A percentile compares a stretch with the other conserved stretches of the same genome.
These are phyloP conservation scores for Mychonastes homosphaera DNA, from an alignment of 139 green algal species.

Conservation along the genomic window DNA sequence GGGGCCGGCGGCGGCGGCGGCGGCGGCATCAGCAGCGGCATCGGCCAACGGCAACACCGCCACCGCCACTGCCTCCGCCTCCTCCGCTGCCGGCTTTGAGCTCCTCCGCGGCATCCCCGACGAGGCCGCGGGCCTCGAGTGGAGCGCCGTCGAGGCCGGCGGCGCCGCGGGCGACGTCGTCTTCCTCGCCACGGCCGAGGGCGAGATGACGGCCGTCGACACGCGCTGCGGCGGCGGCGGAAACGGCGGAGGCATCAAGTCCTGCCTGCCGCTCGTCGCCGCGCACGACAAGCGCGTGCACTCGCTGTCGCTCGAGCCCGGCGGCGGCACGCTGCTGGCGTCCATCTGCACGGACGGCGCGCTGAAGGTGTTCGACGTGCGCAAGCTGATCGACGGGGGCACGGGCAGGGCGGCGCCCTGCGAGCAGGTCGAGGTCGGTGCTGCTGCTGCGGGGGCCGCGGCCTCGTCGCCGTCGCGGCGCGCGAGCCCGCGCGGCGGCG, in stretches of 20 bases:
- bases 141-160: slow-evolving; percentile 9
- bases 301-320: not conserved
- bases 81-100: slow-evolving; percentile 6
- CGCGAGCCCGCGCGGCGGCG: slow-evolving; percentile 40
- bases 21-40: not conserved
- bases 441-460: not conserved
- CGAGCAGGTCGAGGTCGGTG: not conserved
- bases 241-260: slow-evolving; percentile 8
- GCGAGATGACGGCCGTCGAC: not conserved
- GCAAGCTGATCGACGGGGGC: slow-evolving; percentile 22
- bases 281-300: slow-evolving; percentile 11
- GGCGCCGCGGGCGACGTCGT: not conserved
- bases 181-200: not conserved
- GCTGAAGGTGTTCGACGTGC: slow-evolving; percentile 50
- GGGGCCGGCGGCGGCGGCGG: not conserved
- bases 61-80: no score
- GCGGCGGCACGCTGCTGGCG: slow-evolving; percentile 2
- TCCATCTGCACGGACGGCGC: slow-evolving; percentile 10
- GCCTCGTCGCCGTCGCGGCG: slow-evolving; percentile 48
- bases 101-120: not conserved
- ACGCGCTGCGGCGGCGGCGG: slow-evolving; percentile 1
- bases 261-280: not conserved
- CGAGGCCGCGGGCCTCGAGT: not conserved
- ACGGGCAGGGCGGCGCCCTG: not conserved
- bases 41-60: not conserved